Base-by-base conservation (phyloP, 2,329 filamentous ascomycete genomes). In the Gnomoniopsis smithogilvyi region DNA sequence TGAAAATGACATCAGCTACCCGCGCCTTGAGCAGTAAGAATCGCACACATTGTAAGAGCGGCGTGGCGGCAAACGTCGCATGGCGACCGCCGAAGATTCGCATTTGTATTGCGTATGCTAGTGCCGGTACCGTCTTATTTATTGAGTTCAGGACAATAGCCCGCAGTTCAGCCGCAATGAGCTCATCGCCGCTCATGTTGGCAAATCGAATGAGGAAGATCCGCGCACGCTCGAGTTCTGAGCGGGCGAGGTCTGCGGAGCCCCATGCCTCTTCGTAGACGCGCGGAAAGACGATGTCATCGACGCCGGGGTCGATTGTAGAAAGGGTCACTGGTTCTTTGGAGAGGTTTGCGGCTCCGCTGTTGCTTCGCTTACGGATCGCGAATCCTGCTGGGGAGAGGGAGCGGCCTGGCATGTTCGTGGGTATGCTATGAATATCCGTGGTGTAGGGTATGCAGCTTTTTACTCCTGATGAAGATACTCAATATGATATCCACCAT, bases 181-280 rank as follows among this genome's bases (percentile, higher is more conserved):
- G 52, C 15, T 63, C 64, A 51, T 72, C 66, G 19, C 65, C 63
- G 14, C 63, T 64, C 59, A 70, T 69, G 53, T 65, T 65, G 55
- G 65, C 66, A 33, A 71, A 67, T 38, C 43, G 43, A 7, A 46
- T 10, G 12, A 72, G 64, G 38, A 72, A 72, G 46, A 70, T 69
- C 54, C 69, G 66, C 8, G 70, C 66, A 24, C 70, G 64, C 43
- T 72, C 69, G 21, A 72, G 62, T 43, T 68, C 70, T 26, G 66
- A 62, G 24, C 68, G 64, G 48, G 43, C 43, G 43, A 46, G 43
- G 43, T 43, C 51, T 17, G 59, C 49, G 47, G 64, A 62, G 46
- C 62, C 69, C 70, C 70, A 72, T 1, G 70, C 70, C 30, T 71
- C 66, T 58, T 72, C 68, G 53, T 70, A 72, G 12, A 70, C 65